A percentile compares a stretch with the other conserved stretches of the same genome.
These are phyloP conservation scores for Hura crepitans DNA, from an alignment of 441 rosid genomes.

Conservation along the genomic window DNA sequence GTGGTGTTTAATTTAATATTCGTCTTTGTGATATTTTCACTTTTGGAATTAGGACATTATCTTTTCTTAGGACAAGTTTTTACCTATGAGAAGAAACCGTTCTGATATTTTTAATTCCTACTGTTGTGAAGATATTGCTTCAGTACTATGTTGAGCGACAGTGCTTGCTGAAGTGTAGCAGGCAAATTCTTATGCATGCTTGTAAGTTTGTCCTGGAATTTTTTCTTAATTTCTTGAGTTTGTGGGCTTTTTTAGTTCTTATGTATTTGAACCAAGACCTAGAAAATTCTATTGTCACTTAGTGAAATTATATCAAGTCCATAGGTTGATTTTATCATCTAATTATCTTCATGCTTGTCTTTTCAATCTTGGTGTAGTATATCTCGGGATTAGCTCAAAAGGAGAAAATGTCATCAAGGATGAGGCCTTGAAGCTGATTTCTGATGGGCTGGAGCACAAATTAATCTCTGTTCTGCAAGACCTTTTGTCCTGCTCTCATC, in stretches of 20 bases:
- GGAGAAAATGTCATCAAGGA: constrained; percentile 44
- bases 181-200: constrained; percentile 72
- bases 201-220: constrained; percentile 43
- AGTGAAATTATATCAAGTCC: constrained; percentile 9
- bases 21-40: neutral
- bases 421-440: constrained; percentile 61
- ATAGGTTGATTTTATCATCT: neutral
- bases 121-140: constrained; percentile 58
- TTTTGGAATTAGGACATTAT: neutral
- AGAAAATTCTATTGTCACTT: neutral
- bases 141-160: constrained; percentile 91
- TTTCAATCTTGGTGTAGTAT: constrained; percentile 45
- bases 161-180: constrained; percentile 92
- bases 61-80: neutral
- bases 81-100: neutral
- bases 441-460: constrained; percentile 75
- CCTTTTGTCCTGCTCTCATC: constrained; percentile 59
- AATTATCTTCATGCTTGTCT: no score
- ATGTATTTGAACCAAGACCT: constrained; percentile 7
- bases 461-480: constrained; percentile 51
- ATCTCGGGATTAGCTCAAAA: constrained; percentile 41
- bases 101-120: constrained; percentile 19
- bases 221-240: constrained; percentile 9
- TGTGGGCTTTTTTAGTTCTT: neutral
- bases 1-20: neutral